phyloP scores from a whole-genome alignment of 306 rosid genomes.

The Purshia tridentata region DNA sequence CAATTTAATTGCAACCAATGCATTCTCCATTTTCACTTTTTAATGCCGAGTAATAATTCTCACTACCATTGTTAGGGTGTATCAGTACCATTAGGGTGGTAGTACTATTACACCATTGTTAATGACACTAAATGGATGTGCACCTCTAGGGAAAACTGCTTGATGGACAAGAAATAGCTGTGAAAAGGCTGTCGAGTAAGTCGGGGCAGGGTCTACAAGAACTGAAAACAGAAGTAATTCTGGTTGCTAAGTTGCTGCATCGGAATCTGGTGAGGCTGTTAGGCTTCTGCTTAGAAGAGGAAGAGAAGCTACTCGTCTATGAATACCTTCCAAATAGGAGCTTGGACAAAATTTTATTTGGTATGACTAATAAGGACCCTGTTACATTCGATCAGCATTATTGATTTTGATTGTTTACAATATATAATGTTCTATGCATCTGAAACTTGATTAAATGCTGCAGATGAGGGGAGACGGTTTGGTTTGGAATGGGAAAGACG shows the following conservation, averaged over 20 bases:
- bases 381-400: background rate
- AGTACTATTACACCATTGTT: too few species aligned
- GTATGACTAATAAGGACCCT: slow-evolving; percentile 12
- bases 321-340: slow-evolving; percentile 34
- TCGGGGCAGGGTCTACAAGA: slow-evolving; percentile 26
- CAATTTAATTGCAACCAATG: background rate
- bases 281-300: slow-evolving; percentile 37
- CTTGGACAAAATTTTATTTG: slow-evolving; percentile 33
- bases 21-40: background rate
- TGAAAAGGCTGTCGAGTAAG: slow-evolving; percentile 27
- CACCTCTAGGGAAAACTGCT: slow-evolving; percentile 5
- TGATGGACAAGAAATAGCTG: slow-evolving; percentile 3
- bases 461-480: slow-evolving; percentile 19
- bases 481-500: slow-evolving; percentile 33
- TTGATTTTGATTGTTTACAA: background rate
- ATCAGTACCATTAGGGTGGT: too few species aligned
- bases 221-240: slow-evolving; percentile 26
- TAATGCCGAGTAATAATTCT: too few species aligned
- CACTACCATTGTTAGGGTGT: too few species aligned
- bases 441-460: background rate
- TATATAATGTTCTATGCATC: background rate
- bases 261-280: slow-evolving; percentile 24
- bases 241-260: slow-evolving; percentile 29
- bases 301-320: slow-evolving; percentile 36
- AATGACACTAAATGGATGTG: background rate